phyloP scores from a whole-genome alignment of 805 yeast genomes.

The Isabelozyma gotoi region DNA sequence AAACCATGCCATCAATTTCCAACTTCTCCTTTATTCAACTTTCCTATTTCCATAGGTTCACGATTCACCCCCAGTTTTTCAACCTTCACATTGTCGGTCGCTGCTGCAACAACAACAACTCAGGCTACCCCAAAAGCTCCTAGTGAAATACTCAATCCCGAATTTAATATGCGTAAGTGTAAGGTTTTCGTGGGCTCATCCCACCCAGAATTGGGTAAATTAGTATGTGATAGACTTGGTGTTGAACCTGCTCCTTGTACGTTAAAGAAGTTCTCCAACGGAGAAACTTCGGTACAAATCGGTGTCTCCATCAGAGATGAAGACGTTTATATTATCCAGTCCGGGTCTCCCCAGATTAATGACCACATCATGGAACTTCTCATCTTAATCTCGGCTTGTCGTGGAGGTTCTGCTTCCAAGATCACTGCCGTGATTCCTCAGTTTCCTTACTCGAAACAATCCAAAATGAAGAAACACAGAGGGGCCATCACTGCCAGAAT shows the following conservation, averaged over 20 bases:
- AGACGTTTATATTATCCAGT: conserved; percentile 89
- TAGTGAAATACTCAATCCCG: background rate
- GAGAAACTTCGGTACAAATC: conserved; percentile 95
- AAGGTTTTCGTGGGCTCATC: conserved; percentile 96
- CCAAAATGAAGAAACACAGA: conserved; percentile 97
- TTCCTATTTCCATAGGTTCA: background rate
- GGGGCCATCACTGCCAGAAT: conserved; percentile 98
- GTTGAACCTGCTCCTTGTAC: conserved; percentile 93
- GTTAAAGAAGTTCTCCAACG: conserved; percentile 89
- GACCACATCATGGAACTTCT: conserved; percentile 96
- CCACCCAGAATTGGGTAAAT: conserved; percentile 89
- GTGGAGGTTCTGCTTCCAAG: conserved; percentile 97
- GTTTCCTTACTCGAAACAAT: conserved; percentile 95
- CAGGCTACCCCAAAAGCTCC: too few species aligned
- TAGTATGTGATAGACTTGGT: conserved; percentile 88
- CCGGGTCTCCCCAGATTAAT: conserved; percentile 83
- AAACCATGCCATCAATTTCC: background rate
- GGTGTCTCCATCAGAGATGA: conserved; percentile 96
- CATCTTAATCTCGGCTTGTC: conserved; percentile 90
- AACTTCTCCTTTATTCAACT: background rate
- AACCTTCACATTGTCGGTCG: background rate
- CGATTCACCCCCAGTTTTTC: background rate
- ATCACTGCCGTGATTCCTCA: conserved; percentile 97
- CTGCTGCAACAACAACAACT: background rate
- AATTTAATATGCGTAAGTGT: conserved; percentile 82